phyloP scores from a whole-genome alignment of 2,329 filamentous ascomycete species.

The Fusarium newnesense region DNA sequence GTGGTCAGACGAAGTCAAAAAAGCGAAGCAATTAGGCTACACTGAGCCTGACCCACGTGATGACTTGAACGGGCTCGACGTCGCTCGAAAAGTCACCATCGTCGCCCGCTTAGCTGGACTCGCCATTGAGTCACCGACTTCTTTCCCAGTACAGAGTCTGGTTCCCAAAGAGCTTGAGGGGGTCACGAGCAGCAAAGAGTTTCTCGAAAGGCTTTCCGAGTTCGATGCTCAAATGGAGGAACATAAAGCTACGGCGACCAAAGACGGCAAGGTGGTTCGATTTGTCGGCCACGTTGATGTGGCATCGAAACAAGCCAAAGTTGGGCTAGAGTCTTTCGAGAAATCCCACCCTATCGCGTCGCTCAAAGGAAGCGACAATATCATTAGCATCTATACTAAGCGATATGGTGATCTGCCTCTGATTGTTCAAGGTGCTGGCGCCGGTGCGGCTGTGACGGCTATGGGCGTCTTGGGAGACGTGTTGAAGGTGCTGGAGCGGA shows the following conservation, averaged over 20 bases:
- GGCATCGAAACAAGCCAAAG: conserved; percentile 80
- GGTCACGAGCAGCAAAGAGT: conserved; percentile 81
- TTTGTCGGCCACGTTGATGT: conserved; percentile 95
- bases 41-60: conserved; percentile 88
- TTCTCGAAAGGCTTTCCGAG: conserved; percentile 79
- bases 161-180: conserved; percentile 88
- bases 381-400: conserved; percentile 97
- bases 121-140: conserved; percentile 81
- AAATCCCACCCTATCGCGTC: conserved; percentile 89
- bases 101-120: conserved; percentile 88
- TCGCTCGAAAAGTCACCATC: conserved; percentile 96
- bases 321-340: conserved; percentile 90
- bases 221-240: conserved; percentile 90
- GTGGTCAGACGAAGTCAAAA: conserved; percentile 91
- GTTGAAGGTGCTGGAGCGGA: conserved; percentile 66
- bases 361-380: conserved; percentile 96
- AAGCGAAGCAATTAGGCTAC: conserved; percentile 92
- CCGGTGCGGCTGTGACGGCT: conserved; percentile 92
- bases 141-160: conserved; percentile 91
- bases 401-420: conserved; percentile 90
- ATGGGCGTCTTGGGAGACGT: conserved; percentile 95
- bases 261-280: conserved; percentile 88
- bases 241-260: conserved; percentile 82
- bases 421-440: conserved; percentile 93
- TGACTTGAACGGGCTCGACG: conserved; percentile 86